Percentiles rank a stretch among this genome's conserved stretches.
phyloP scores from a whole-genome alignment of 192 early-diverging fungal genomes.

The Linnemannia hyalina region DNA sequence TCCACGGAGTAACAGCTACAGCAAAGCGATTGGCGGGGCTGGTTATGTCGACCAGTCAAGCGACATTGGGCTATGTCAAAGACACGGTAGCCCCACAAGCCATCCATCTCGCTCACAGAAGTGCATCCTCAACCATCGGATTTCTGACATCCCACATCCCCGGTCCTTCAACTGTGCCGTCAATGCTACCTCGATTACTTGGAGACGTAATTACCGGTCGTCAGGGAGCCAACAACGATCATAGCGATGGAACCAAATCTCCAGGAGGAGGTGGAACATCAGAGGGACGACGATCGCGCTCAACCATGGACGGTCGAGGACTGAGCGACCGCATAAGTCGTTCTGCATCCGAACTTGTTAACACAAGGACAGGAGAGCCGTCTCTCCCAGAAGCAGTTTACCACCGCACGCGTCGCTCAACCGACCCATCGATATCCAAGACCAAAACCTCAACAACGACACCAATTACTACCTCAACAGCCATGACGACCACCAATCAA shows the following conservation, averaged over 20 bases:
- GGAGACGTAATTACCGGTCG: not conserved
- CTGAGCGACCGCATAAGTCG: not conserved
- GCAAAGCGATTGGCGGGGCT: not conserved
- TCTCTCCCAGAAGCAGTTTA: not conserved
- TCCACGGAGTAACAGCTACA: not conserved
- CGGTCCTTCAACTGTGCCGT: not conserved
- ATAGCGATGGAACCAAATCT: not conserved
- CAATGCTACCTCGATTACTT: constrained; percentile 2
- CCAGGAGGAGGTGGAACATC: not conserved
- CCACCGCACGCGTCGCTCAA: not conserved
- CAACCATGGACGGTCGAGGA: not conserved
- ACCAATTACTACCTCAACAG: not conserved
- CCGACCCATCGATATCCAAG: not conserved
- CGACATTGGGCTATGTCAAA: constrained; percentile 20
- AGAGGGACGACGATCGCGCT: not conserved
- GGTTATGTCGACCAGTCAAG: constrained; percentile 11
- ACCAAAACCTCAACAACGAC: not conserved
- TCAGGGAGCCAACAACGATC: not conserved
- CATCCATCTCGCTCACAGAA: constrained; percentile 9
- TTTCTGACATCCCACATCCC: constrained; percentile 1
- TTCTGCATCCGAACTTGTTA: not conserved
- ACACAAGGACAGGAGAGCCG: not conserved
- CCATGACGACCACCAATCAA: not conserved
- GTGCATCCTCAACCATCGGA: constrained; percentile 8
- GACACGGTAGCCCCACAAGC: constrained; percentile 9